Evolutionary conservation across 2,329 filamentous ascomycete genomes (phyloP), one percentile per base, ranked within the genome.

Genomic region (Fragosphaeria purpurea): DNA sequence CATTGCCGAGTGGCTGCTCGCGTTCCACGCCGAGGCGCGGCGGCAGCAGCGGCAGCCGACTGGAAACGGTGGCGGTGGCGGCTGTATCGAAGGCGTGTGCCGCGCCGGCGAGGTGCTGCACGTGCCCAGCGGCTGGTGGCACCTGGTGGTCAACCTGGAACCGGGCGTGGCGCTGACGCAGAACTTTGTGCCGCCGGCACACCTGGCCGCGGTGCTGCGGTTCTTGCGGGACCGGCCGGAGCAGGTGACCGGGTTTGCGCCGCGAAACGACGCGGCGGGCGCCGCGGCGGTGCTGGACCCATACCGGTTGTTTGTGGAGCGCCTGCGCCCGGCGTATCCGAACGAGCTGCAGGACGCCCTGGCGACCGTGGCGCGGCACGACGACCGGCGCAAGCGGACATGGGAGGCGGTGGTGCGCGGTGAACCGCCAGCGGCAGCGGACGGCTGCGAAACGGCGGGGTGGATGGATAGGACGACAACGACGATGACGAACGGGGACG

Each of bases 61-160:
- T 22, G 22, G 22, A 22, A 22, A 22, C 22, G 22, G 22, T 22
- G 22, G 22, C 22, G 22, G 22, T 22, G 79, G 83, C 0, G 88
- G 85, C 9, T 96, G 90, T 60, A 67, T 85, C 34, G 91, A 97
- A 67, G 91, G 88, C 0, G 82, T 97, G 33, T 97, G 91, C 63
- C 68, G 71, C 11, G 79, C 82, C 41, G 91, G 91, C 2, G 93
- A 97, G 65, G 83, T 97, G 12, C 68, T 97, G 46, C 88, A 96
- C 63, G 91, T 97, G 6, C 91, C 93, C 0, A 89, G 85, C 47
- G 90, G 91, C 6, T 97, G 91, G 91, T 97, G 93, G 83, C 91
- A 97, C 71, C 72, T 97, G 35, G 93, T 97, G 8, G 83, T 97
- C 44, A 97, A 97, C 62, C 70, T 95, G 1, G 85, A 89, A 58